These are phyloP conservation scores for Quercus cerris DNA, from an alignment of 306 rosid species.

Conservation along the genomic window DNA sequence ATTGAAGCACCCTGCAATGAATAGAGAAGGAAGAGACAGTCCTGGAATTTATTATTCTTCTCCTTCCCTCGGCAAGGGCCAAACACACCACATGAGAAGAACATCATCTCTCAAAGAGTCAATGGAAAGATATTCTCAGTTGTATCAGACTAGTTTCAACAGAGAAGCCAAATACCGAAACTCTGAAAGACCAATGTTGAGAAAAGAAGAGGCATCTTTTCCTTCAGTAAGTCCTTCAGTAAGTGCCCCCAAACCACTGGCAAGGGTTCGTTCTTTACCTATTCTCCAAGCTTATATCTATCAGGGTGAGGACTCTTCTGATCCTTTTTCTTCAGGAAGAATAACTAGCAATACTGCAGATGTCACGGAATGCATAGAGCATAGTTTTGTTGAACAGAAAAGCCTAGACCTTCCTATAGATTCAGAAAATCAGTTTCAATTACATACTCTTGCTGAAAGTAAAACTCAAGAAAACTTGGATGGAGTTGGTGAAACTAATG, in stretches of 20 bases:
- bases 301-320: slow-evolving; percentile 38
- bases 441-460: slow-evolving; percentile 5
- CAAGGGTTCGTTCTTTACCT: slow-evolving; percentile 65
- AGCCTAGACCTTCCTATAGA: slow-evolving; percentile 1
- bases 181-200: slow-evolving; percentile 37
- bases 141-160: slow-evolving; percentile 51
- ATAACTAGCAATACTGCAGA: slow-evolving; percentile 19
- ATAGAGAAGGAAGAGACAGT: slow-evolving; percentile 32
- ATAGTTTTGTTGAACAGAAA: slow-evolving; percentile 18
- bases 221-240: neutral
- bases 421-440: slow-evolving; percentile 16
- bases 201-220: slow-evolving; percentile 25
- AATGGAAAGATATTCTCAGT: slow-evolving; percentile 47
- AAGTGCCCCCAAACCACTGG: slow-evolving; percentile 34
- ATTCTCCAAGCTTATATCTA: slow-evolving; percentile 40
- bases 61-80: slow-evolving; percentile 23
- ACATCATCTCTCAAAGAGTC: slow-evolving; percentile 55
- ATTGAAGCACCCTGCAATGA: slow-evolving; percentile 9
- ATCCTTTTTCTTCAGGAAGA: slow-evolving; percentile 20
- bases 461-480: slow-evolving; percentile 23
- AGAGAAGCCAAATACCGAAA: slow-evolving; percentile 31
- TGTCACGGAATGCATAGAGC: slow-evolving; percentile 2
- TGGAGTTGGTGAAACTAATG: slow-evolving; percentile 14
- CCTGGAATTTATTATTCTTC: slow-evolving; percentile 18
- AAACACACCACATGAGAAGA: slow-evolving; percentile 38